Evolutionary conservation across 139 green algal genomes (phyloP).

Genomic region (Tetradesmus lagerheimii): DNA sequence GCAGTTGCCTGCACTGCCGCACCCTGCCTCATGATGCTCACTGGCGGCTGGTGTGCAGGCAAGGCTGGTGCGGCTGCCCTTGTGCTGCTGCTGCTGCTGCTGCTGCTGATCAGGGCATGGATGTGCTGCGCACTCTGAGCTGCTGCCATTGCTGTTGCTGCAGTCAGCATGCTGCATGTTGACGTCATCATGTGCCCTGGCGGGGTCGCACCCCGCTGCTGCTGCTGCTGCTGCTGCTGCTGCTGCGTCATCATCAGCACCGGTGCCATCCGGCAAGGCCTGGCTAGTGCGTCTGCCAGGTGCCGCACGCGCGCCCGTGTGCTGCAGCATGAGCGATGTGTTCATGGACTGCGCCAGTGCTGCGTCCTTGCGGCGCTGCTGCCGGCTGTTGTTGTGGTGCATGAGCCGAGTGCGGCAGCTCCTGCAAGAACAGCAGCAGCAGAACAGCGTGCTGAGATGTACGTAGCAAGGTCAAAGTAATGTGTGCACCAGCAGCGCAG

Average conservation of each 20-base stretch:
- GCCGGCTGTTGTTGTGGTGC: constrained; percentile 44
- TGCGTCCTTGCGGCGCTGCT: constrained; percentile 31
- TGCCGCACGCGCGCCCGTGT: not conserved
- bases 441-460: not conserved
- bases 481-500: not conserved
- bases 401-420: constrained; percentile 25
- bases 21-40: not conserved
- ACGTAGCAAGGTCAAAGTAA: not conserved
- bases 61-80: not conserved
- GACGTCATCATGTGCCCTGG: not conserved
- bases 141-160: not conserved
- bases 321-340: not conserved
- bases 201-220: not conserved
- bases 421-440: not conserved
- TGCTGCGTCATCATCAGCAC: not conserved
- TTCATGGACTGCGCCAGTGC: not conserved
- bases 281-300: not conserved
- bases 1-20: not conserved
- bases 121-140: not conserved
- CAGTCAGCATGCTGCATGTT: not conserved
- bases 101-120: not conserved
- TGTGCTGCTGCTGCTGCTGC: constrained; percentile 5
- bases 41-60: not conserved
- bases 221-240: constrained; percentile 1
- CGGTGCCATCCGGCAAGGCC: not conserved